Conservation (phyloP, 768 basidiomycete species). For the Guyanaporus albipodus region DNA sequence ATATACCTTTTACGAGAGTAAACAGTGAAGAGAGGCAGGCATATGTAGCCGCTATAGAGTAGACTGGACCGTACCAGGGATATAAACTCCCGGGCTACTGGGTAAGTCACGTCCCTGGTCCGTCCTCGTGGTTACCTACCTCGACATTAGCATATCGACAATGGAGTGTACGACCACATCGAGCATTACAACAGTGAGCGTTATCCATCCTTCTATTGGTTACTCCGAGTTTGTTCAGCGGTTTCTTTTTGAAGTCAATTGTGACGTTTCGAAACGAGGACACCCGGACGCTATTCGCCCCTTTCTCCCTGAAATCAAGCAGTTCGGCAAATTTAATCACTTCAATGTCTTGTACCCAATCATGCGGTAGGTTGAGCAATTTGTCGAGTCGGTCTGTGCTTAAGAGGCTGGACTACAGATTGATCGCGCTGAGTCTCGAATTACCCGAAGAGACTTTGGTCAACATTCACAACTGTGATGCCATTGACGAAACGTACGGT, state of each 20-base stretch:
- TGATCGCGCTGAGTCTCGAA: conserved; percentile 50
- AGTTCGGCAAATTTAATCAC: conserved; percentile 51
- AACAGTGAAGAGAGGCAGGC: conserved; percentile 39
- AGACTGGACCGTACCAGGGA: conserved; percentile 47
- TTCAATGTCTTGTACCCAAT: conserved; percentile 47
- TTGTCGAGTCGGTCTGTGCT: background rate
- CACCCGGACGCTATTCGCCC: conserved; percentile 51
- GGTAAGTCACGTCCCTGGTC: conserved; percentile 28
- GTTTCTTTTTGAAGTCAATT: conserved; percentile 42
- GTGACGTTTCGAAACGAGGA: conserved; percentile 40
- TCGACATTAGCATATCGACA: conserved; percentile 50
- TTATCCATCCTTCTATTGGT: background rate
- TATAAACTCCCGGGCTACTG: conserved; percentile 51
- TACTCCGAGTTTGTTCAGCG: background rate
- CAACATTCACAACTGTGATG: conserved; percentile 44
- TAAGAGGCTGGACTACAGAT: conserved; percentile 24
- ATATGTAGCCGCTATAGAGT: conserved; percentile 40
- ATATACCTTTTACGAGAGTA: conserved; percentile 44
- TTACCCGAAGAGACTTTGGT: conserved; percentile 53
- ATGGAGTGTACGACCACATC: conserved; percentile 59
- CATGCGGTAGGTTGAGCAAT: conserved; percentile 33
- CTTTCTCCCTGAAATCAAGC: conserved; percentile 49
- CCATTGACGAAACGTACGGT: conserved; percentile 42
- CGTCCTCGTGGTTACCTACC: background rate
- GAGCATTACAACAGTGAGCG: conserved; percentile 59